These are phyloP conservation scores for Candida nitratophila DNA, from an alignment of 805 yeast species.

Conservation along the genomic window DNA sequence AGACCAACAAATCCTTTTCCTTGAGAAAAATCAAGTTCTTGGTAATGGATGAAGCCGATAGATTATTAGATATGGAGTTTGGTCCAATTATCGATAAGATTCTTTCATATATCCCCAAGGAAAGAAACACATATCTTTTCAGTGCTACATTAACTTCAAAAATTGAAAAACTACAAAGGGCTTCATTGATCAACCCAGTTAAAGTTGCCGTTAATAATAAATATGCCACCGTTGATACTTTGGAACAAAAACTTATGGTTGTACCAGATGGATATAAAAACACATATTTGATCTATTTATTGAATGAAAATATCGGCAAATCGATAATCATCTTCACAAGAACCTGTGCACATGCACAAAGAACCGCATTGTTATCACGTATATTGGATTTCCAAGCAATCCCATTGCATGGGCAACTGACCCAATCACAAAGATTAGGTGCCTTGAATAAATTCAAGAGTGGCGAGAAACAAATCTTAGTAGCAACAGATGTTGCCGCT, in stretches of 20 bases:
- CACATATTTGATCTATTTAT: constrained; percentile 72
- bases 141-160: constrained; percentile 98
- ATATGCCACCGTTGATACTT: constrained; percentile 91
- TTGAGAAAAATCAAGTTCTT: constrained; percentile 70
- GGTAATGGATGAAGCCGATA: constrained; percentile 96
- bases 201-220: constrained; percentile 84
- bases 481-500: constrained; percentile 92
- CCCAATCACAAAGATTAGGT: constrained; percentile 80
- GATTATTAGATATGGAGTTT: constrained; percentile 91
- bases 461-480: constrained; percentile 59
- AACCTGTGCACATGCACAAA: constrained; percentile 92
- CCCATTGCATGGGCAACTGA: constrained; percentile 88
- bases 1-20: constrained; percentile 84
- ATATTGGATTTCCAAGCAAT: constrained; percentile 81
- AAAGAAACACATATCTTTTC: constrained; percentile 78
- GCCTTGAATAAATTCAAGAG: constrained; percentile 74
- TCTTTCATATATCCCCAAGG: constrained; percentile 73
- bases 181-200: constrained; percentile 83
- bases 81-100: constrained; percentile 91
- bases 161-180: constrained; percentile 90
- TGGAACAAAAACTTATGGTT: constrained; percentile 81
- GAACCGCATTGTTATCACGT: constrained; percentile 76
- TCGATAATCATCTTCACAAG: constrained; percentile 85
- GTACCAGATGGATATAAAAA: constrained; percentile 91
- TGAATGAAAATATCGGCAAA: constrained; percentile 81